phyloP scores from a whole-genome alignment of 1,284 basidiomycete genomes.

The Cystobasidiaceae sp. region DNA sequence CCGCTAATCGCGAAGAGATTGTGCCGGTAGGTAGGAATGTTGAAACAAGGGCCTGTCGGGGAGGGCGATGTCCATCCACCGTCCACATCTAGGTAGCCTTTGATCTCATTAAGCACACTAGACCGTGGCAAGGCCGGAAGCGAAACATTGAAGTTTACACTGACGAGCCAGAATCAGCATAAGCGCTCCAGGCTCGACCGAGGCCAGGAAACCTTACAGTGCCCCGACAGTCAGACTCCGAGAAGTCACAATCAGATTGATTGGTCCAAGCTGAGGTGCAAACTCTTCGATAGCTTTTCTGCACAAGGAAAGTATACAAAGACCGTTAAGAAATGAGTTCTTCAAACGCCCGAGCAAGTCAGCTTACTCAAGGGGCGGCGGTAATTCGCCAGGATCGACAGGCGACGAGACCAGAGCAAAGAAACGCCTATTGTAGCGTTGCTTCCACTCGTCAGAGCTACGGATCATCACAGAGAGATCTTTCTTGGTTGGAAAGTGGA shows the following conservation, averaged over 20 bases:
- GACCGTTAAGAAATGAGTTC: too few species aligned
- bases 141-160: slow-evolving; percentile 1
- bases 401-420: not conserved
- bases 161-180: not conserved
- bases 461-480: not conserved
- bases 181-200: not conserved
- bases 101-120: too few species aligned
- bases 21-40: too few species aligned
- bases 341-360: too few species aligned
- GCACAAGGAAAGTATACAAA: too few species aligned
- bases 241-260: not conserved
- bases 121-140: too few species aligned
- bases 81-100: too few species aligned
- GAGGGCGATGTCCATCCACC: too few species aligned
- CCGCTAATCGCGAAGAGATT: too few species aligned
- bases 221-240: not conserved
- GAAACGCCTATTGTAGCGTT: not conserved
- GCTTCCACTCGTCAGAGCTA: not conserved
- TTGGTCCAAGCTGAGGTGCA: not conserved
- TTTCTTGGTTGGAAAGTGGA: not conserved
- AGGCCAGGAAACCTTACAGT: not conserved
- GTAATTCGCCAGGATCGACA: not conserved
- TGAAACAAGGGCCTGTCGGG: too few species aligned
- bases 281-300: not conserved
- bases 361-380: too few species aligned